Base-by-base conservation (phyloP, 2,329 filamentous ascomycete genomes). In the Onygenales sp. region DNA sequence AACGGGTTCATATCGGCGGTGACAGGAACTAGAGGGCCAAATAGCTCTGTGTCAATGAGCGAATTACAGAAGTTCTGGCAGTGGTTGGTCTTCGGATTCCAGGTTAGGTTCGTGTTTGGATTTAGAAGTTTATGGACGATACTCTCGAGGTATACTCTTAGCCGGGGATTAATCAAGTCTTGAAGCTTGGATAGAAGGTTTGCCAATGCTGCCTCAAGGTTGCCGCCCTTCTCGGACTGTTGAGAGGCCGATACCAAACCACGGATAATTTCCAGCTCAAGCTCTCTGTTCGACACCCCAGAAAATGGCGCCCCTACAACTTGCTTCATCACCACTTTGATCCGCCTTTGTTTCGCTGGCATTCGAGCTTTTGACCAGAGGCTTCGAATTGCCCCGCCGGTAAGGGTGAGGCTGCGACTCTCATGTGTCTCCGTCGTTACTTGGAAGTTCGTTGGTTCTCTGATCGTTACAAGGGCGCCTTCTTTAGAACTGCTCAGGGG, bases 311-410 rank as follows among this genome's bases (percentile, higher is more conserved):
- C 62, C 0, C 71, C 71, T 4, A 71, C 64, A 6, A 74, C 64
- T 56, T 73, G 70, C 52, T 74, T 74, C 66, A 73, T 65, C 44
- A 71, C 58, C 33, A 63, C 63, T 42, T 70, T 70, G 60, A 67
- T 69, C 37, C 67, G 62, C 54, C 70, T 71, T 2, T 50, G 58
- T 34, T 34, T 17, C 36, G 45, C 37, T 3, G 13, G 32, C 6
- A 37, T 47, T 4, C 42, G 40, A 21, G 55, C 17, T 21, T 57
- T 52, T 10, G 54, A 51, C 54, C 54, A 62, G 7, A 59, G 11
- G 5, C 50, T 42, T 44, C 52, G 51, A 6, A 42, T 9, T 32
- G 51, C 11, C 32, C 42, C 42, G 49, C 42, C 39, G 31, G 46
- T 42, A 11, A 42, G 42, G 47, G 43, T 21, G 27, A 42, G 10